A percentile compares a stretch with the other conserved stretches of the same genome.
Evolutionary conservation across 108 stramenopile genomes (phyloP).

Genomic region (Chaetoceros muelleri): DNA sequence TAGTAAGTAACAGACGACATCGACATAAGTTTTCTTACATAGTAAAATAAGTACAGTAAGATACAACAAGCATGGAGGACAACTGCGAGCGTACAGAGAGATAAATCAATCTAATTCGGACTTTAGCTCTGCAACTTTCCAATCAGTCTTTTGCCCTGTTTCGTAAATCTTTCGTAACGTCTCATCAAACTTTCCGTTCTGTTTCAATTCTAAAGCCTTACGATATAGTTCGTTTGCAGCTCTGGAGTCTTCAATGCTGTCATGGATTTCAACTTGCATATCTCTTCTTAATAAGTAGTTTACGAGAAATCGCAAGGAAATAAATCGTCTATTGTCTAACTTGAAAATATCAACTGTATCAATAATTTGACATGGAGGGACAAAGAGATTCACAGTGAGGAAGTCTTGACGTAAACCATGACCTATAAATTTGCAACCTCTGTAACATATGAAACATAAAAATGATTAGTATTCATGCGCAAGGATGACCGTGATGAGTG

Average conservation of each 20-base stretch:
- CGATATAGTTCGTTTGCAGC: slow-evolving; percentile 64
- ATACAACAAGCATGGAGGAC: too few relatives aligned
- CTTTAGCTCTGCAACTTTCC: slow-evolving; percentile 48
- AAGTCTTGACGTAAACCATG: slow-evolving; percentile 88
- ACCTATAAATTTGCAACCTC: slow-evolving; percentile 78
- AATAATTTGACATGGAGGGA: slow-evolving; percentile 86
- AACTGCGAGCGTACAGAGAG: too few relatives aligned
- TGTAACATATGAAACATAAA: too few relatives aligned
- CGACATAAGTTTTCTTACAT: too few relatives aligned
- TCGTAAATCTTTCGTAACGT: slow-evolving; percentile 50
- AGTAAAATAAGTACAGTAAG: too few relatives aligned
- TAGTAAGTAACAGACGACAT: too few relatives aligned
- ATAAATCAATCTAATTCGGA: too few relatives aligned
- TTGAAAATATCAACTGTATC: slow-evolving; percentile 92
- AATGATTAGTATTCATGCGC: neutral
- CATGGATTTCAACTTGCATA: slow-evolving; percentile 93
- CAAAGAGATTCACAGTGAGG: slow-evolving; percentile 67
- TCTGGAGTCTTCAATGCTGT: slow-evolving; percentile 89
- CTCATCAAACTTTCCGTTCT: slow-evolving; percentile 47
- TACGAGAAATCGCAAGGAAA: slow-evolving; percentile 84
- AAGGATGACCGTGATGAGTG: neutral
- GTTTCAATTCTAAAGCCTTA: slow-evolving; percentile 48
- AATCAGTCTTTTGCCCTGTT: slow-evolving; percentile 56
- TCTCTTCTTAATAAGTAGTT: slow-evolving; percentile 77
- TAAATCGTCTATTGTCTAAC: slow-evolving; percentile 63